These are phyloP conservation scores for Dactylellina drechsleri DNA, from an alignment of 2,329 filamentous ascomycete genomes.

Conservation along the genomic window DNA sequence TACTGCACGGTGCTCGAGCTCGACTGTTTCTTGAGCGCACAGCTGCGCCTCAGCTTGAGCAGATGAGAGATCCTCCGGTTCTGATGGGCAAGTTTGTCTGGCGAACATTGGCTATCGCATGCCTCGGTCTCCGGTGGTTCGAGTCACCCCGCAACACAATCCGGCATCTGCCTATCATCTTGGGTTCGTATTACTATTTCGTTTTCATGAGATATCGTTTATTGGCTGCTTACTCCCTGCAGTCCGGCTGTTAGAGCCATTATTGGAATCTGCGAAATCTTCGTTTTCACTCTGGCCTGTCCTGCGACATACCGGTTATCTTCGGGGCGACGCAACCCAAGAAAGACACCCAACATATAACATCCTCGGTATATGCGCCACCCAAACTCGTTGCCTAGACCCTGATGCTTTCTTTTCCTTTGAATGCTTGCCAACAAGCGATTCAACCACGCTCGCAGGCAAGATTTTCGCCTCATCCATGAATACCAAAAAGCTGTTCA, in stretches of 20 bases:
- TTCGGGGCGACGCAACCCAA: conserved; percentile 50
- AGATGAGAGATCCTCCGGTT: neutral
- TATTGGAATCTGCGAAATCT: conserved; percentile 41
- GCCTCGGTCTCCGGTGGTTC: conserved; percentile 1
- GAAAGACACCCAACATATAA: conserved; percentile 45
- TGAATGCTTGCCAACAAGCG: neutral
- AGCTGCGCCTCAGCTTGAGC: neutral
- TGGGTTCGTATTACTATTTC: no score
- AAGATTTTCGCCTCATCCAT: conserved; percentile 40
- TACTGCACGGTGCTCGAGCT: no score
- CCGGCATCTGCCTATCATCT: no score
- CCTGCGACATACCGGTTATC: conserved; percentile 40
- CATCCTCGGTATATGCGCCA: conserved; percentile 20
- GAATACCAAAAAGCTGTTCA: neutral
- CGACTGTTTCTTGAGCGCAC: neutral
- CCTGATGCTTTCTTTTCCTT: conserved; percentile 10
- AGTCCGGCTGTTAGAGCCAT: conserved; percentile 28
- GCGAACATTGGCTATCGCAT: neutral
- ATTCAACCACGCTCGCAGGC: conserved; percentile 19
- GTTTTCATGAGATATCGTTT: neutral
- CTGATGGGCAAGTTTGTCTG: neutral
- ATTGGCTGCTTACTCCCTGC: neutral
- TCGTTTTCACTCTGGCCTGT: conserved; percentile 5
- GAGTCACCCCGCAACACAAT: neutral
- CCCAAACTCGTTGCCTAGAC: conserved; percentile 52